Conservation (phyloP, 2,329 filamentous ascomycete species). For the Hortaea werneckii region DNA sequence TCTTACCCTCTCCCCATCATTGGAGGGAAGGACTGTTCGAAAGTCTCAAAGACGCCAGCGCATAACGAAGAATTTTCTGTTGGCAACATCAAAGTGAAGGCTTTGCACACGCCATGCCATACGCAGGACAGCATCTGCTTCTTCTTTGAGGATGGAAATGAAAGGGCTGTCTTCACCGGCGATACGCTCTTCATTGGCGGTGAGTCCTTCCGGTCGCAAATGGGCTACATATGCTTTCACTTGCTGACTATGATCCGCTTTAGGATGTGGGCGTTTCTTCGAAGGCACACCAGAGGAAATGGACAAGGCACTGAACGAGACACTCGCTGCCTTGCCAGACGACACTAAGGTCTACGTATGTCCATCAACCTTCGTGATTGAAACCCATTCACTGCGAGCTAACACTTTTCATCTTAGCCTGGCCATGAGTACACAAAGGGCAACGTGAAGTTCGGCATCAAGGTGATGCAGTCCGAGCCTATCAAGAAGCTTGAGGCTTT, state of each 20-base stretch:
- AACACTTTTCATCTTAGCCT: no score
- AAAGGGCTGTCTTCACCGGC: constrained; percentile 82
- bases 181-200: constrained; percentile 93
- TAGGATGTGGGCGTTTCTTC: constrained; percentile 91
- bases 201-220: constrained; percentile 28
- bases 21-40: constrained; percentile 76
- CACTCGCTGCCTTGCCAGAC: constrained; percentile 67
- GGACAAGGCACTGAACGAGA: constrained; percentile 84
- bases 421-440: constrained; percentile 98
- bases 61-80: constrained; percentile 73
- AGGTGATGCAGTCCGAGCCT: constrained; percentile 61
- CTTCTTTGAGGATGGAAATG: constrained; percentile 69
- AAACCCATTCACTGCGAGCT: not conserved
- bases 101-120: constrained; percentile 93
- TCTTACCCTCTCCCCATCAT: constrained; percentile 63
- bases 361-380: constrained; percentile 8
- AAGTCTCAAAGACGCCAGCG: constrained; percentile 65
- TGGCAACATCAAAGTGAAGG: constrained; percentile 71
- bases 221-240: not conserved
- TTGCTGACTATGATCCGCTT: not conserved
- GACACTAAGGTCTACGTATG: constrained; percentile 84
- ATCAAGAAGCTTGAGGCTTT: constrained; percentile 70
- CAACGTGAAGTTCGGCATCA: constrained; percentile 80
- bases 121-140: constrained; percentile 98
- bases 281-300: constrained; percentile 85